Evolutionary conservation across 306 rosid genomes (phyloP).

Genomic region (Trifolium subterraneum): DNA sequence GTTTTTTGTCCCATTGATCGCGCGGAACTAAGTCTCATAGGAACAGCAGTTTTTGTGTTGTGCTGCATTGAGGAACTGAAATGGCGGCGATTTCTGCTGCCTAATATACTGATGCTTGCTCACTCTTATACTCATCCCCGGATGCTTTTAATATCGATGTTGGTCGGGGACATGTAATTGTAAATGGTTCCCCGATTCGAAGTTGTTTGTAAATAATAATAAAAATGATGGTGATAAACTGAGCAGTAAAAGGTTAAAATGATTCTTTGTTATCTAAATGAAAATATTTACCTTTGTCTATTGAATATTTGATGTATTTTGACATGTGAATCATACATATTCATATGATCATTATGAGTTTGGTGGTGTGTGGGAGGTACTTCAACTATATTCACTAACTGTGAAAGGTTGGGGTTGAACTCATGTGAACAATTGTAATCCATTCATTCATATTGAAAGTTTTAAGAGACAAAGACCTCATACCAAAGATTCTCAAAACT

Average conservation of each 20-base stretch:
- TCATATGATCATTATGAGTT: conserved; percentile 33
- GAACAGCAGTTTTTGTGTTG: conserved; percentile 44
- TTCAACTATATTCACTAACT: background rate
- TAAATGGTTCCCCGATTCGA: conserved; percentile 37
- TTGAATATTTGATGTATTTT: conserved; percentile 31
- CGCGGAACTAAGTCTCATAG: conserved; percentile 34
- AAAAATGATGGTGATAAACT: conserved; percentile 34
- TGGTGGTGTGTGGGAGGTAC: conserved; percentile 30
- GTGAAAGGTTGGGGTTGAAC: conserved; percentile 16
- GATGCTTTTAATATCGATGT: conserved; percentile 40
- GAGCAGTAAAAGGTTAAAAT: conserved; percentile 19
- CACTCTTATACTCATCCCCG: conserved; percentile 28
- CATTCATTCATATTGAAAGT: conserved; percentile 9
- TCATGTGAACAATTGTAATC: conserved; percentile 7
- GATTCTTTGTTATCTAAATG: conserved; percentile 37
- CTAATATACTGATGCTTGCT: conserved; percentile 26
- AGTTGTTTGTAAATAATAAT: conserved; percentile 42
- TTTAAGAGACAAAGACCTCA: conserved; percentile 17
- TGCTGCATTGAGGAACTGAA: conserved; percentile 40
- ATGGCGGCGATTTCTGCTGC: conserved; percentile 23
- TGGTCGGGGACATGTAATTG: conserved; percentile 46
- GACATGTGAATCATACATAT: conserved; percentile 25
- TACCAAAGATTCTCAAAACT: conserved; percentile 19
- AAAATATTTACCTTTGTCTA: conserved; percentile 32
- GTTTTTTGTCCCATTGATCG: conserved; percentile 47